Evolutionary conservation across 1,284 basidiomycete species (phyloP).

Genomic region (Fomitopsis betulina): DNA sequence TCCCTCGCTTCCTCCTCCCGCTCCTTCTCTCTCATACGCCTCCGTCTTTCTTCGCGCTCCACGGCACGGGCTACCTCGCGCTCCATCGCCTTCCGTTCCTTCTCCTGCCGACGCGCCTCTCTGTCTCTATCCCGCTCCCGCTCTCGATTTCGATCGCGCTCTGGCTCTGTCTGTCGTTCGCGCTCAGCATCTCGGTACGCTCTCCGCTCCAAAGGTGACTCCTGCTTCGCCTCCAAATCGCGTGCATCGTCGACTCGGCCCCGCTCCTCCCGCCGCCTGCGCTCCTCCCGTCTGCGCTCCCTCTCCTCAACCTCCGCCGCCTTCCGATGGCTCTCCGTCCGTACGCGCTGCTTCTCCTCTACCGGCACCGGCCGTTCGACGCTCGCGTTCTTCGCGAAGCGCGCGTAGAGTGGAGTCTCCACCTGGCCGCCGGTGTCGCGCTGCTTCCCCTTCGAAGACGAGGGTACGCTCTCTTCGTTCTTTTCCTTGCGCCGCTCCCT

Average conservation of each 20-base stretch:
- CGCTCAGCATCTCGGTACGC: background rate
- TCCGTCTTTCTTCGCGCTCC: constrained; percentile 4
- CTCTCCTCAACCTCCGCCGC: background rate
- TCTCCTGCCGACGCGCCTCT: background rate
- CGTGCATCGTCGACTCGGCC: constrained; percentile 13
- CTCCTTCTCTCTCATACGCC: background rate
- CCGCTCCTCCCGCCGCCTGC: constrained; percentile 10
- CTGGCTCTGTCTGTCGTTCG: background rate
- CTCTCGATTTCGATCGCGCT: background rate
- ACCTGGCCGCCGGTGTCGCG: background rate
- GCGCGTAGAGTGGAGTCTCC: background rate
- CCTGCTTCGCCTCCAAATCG: background rate
- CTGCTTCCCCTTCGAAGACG: background rate
- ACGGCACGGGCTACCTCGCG: background rate
- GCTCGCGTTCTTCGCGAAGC: background rate
- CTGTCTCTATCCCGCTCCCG: background rate
- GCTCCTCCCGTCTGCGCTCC: constrained; percentile 3
- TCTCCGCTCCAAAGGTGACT: background rate
- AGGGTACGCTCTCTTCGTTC: background rate
- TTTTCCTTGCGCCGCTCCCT: background rate
- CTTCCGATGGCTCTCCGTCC: background rate
- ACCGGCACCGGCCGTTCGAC: background rate
- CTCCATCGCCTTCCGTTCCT: constrained; percentile 1
- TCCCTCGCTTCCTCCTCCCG: constrained; percentile 1
- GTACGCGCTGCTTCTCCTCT: background rate